Evolutionary conservation across 441 rosid species (phyloP).

Genomic region (Melastoma candidum): DNA sequence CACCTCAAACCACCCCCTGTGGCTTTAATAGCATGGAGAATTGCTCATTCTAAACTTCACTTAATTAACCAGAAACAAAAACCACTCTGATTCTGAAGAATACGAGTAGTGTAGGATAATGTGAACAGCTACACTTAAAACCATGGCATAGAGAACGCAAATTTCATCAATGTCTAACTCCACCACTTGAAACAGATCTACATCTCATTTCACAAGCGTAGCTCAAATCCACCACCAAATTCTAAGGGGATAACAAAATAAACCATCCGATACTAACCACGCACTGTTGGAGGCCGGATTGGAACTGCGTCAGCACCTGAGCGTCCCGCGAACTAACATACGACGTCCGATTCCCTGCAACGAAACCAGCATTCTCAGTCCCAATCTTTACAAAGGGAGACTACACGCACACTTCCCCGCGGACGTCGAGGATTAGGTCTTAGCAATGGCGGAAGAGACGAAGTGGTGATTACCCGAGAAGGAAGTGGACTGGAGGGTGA

Average conservation of each 20-base stretch:
- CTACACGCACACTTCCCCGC: background rate
- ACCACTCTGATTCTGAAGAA: too few species aligned
- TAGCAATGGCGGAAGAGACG: background rate
- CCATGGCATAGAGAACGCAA: too few species aligned
- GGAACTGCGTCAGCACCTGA: slow-evolving; percentile 37
- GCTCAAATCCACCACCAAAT: background rate
- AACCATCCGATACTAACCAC: slow-evolving; percentile 34
- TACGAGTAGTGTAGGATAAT: too few species aligned
- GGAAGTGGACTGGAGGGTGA: slow-evolving; percentile 58
- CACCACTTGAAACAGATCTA: slow-evolving; percentile 1
- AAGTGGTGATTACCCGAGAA: slow-evolving; percentile 40
- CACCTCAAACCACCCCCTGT: too few species aligned
- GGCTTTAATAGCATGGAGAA: too few species aligned
- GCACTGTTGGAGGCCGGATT: slow-evolving; percentile 52
- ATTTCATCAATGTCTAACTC: too few species aligned
- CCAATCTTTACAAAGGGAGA: background rate
- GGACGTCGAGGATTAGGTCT: background rate
- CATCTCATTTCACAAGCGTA: background rate
- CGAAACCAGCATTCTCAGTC: background rate
- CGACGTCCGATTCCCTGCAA: slow-evolving; percentile 22
- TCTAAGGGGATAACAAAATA: background rate
- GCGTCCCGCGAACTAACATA: slow-evolving; percentile 31
- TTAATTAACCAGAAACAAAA: too few species aligned
- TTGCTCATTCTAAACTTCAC: too few species aligned
- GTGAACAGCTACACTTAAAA: too few species aligned